phyloP scores from a whole-genome alignment of 2,329 filamentous ascomycete genomes.

The Phaeomoniella chlamydospora region DNA sequence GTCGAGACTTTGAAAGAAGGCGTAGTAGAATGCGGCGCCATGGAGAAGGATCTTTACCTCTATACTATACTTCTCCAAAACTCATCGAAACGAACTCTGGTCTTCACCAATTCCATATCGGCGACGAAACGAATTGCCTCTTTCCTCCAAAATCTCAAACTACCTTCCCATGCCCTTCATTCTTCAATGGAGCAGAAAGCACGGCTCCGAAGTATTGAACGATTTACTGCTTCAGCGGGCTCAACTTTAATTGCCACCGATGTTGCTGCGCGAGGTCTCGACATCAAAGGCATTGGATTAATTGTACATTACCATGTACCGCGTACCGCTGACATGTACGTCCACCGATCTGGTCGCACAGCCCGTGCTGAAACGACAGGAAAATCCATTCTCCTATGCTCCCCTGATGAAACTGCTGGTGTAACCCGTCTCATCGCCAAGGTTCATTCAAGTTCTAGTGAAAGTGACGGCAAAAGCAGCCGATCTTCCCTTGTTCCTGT shows the following conservation, averaged over 20 bases:
- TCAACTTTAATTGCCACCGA: constrained; percentile 82
- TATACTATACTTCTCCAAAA: constrained; percentile 79
- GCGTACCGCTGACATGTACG: constrained; percentile 79
- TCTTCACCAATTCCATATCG: constrained; percentile 94
- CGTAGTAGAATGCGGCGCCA: constrained; percentile 77
- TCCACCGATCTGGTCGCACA: constrained; percentile 88
- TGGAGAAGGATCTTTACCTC: constrained; percentile 94
- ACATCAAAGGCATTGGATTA: constrained; percentile 79
- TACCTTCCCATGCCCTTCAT: constrained; percentile 62
- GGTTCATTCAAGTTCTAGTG: constrained; percentile 50
- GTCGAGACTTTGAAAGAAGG: constrained; percentile 75
- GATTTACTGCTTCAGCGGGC: constrained; percentile 50
- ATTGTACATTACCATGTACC: constrained; percentile 94
- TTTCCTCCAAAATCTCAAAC: constrained; percentile 66
- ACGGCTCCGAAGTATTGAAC: constrained; percentile 79
- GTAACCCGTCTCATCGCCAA: constrained; percentile 75
- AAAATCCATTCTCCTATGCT: constrained; percentile 74
- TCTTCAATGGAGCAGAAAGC: constrained; percentile 95
- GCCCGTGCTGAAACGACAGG: constrained; percentile 68
- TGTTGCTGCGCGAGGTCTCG: constrained; percentile 82
- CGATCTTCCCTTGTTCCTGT: constrained; percentile 38
- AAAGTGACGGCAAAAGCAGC: constrained; percentile 6
- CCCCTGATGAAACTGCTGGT: constrained; percentile 77
- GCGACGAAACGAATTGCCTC: constrained; percentile 76
- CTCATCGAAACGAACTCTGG: constrained; percentile 62